Percentiles rank a stretch among this genome's conserved stretches.
Conservation (phyloP, 768 basidiomycete genomes). For the Sporobolomyces phaffii region DNA sequence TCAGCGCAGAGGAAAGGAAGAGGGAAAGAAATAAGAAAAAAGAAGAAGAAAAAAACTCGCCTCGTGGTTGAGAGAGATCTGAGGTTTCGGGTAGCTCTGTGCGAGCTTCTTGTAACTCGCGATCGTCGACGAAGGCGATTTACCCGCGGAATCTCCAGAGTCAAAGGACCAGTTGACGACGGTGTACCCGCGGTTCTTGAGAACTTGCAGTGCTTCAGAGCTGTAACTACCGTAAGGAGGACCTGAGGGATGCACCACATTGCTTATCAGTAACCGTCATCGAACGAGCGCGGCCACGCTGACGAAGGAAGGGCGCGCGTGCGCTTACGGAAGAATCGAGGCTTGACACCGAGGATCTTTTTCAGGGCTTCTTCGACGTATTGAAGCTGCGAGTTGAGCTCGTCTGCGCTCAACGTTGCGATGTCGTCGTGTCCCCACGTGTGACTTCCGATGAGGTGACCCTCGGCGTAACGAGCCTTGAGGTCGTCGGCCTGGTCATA, state of each 20-base stretch:
- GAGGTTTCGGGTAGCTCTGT: conserved; percentile 9
- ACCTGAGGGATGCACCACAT: background rate
- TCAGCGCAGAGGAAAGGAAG: background rate
- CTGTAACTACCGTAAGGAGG: conserved; percentile 37
- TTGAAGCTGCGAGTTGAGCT: conserved; percentile 38
- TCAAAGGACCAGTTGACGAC: conserved; percentile 39
- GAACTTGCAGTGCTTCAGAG: conserved; percentile 10
- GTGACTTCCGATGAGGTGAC: conserved; percentile 27
- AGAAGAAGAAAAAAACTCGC: too few species aligned
- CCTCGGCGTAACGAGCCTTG: background rate
- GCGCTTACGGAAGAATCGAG: conserved; percentile 36
- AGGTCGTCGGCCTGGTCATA: conserved; percentile 23
- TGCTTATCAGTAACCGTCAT: too few species aligned
- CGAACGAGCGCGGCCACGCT: too few species aligned
- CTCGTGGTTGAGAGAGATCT: conserved; percentile 41
- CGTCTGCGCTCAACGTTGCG: conserved; percentile 13
- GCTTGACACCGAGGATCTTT: conserved; percentile 42
- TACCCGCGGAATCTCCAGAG: conserved; percentile 29
- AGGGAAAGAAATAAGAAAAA: background rate
- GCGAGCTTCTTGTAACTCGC: conserved; percentile 33
- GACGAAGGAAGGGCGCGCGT: too few species aligned
- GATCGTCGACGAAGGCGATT: conserved; percentile 18
- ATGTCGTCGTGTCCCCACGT: conserved; percentile 35
- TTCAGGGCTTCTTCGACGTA: conserved; percentile 37
- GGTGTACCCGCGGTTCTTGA: conserved; percentile 37